A percentile compares a stretch with the other conserved stretches of the same genome.
phyloP scores from a whole-genome alignment of 1,284 basidiomycete genomes.

The Apiotrichum gamsii region DNA sequence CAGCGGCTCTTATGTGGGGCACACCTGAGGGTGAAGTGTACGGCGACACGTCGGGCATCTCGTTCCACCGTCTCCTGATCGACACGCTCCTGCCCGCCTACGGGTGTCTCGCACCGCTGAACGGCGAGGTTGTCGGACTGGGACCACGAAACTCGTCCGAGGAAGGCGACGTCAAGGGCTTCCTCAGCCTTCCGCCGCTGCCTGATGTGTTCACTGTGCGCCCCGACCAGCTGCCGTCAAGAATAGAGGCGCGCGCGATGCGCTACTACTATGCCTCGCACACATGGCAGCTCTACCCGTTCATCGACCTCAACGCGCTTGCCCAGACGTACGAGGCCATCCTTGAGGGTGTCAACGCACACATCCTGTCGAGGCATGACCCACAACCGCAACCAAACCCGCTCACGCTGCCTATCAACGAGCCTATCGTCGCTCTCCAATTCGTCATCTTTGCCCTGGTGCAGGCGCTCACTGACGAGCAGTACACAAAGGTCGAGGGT shows the following conservation, averaged over 20 bases:
- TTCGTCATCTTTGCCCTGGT: constrained; percentile 18
- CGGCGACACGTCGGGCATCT: constrained; percentile 17
- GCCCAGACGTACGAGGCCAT: constrained; percentile 2
- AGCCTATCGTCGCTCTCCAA: constrained; percentile 15
- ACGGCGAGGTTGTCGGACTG: neutral
- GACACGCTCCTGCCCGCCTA: constrained; percentile 15
- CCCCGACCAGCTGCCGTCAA: constrained; percentile 5
- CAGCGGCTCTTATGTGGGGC: neutral
- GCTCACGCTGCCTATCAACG: neutral
- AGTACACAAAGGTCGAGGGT: constrained; percentile 2
- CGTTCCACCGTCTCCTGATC: constrained; percentile 18
- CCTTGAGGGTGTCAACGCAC: neutral
- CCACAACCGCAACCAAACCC: too few relatives aligned
- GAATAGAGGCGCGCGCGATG: constrained; percentile 9
- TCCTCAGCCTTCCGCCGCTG: constrained; percentile 3
- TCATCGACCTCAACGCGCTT: constrained; percentile 4
- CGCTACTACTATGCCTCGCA: constrained; percentile 6
- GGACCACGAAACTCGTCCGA: neutral
- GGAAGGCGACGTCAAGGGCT: neutral
- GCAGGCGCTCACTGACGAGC: constrained; percentile 5
- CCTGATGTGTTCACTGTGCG: constrained; percentile 1
- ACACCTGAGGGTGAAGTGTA: constrained; percentile 12
- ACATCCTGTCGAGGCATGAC: too few relatives aligned
- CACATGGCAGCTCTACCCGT: constrained; percentile 16
- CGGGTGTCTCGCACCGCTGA: neutral